Evolutionary conservation across 202 grass and related monocot species (phyloP).

Genomic region (Schoenoplectus triqueter): DNA sequence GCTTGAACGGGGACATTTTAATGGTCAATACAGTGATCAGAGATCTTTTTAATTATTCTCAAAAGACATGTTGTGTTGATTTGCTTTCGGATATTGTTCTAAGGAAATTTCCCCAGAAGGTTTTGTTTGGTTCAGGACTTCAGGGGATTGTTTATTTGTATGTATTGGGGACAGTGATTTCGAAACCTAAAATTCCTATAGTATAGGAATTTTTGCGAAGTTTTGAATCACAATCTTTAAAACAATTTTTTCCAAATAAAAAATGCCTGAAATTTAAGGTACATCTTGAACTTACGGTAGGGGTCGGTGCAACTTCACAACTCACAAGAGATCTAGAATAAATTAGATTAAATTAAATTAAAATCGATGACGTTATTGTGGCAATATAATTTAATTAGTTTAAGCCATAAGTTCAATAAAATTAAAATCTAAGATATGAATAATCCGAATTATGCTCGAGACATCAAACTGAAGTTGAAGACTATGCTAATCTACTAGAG

Average conservation of each 20-base stretch:
- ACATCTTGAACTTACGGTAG: background rate
- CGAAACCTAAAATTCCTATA: background rate
- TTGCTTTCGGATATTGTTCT: background rate
- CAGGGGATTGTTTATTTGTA: background rate
- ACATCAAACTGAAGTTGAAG: too few relatives aligned
- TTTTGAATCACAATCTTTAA: background rate
- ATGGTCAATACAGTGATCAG: constrained; percentile 18
- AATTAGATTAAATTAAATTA: background rate
- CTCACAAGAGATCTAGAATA: background rate
- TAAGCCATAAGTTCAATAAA: background rate
- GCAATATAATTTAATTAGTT: background rate
- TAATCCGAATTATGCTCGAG: too few relatives aligned
- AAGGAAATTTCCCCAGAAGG: background rate
- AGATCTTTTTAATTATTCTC: constrained; percentile 7
- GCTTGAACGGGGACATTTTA: constrained; percentile 17
- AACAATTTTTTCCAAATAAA: background rate
- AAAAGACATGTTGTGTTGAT: background rate
- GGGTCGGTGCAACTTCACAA: background rate
- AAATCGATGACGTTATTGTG: background rate
- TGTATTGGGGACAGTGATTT: background rate
- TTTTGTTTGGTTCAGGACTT: constrained; percentile 9
- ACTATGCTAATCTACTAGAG: too few relatives aligned
- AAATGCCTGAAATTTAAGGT: background rate
- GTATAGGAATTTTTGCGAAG: background rate
- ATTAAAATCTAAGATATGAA: too few relatives aligned